Conservation (phyloP, 2,329 filamentous ascomycete genomes). For the Aspergillus aculeatus region DNA sequence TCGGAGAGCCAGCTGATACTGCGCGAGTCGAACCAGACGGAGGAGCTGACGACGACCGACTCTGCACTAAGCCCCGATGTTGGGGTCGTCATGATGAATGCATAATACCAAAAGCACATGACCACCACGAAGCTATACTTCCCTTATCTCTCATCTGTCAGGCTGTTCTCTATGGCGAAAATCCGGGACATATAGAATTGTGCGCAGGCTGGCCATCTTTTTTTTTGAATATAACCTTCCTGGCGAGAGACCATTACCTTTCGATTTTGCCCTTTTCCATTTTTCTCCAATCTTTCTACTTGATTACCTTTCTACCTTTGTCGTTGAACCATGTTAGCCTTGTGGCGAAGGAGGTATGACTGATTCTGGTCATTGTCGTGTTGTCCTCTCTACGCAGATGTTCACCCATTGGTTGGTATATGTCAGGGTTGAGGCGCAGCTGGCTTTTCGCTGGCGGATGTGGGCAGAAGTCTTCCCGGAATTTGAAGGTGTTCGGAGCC, state of each 20-base stretch:
- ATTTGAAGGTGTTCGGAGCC: neutral
- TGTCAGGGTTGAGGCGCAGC: neutral
- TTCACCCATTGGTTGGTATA: neutral
- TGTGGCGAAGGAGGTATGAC: neutral
- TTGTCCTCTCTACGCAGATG: neutral
- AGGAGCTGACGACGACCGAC: constrained; percentile 23
- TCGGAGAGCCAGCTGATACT: constrained; percentile 34
- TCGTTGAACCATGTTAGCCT: neutral
- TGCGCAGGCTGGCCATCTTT: constrained; percentile 18
- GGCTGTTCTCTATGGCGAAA: constrained; percentile 15
- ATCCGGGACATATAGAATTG: constrained; percentile 20
- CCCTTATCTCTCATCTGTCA: neutral
- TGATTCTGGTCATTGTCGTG: neutral
- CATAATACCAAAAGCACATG: constrained; percentile 20
- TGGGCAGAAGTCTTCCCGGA: neutral
- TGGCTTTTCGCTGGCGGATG: neutral
- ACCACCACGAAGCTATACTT: constrained; percentile 1
- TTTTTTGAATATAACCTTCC: constrained; percentile 18
- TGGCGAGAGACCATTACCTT: constrained; percentile 4
- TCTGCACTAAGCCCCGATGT: constrained; percentile 27
- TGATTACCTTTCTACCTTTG: neutral
- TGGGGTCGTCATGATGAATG: constrained; percentile 35
- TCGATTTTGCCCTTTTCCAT: too few species aligned
- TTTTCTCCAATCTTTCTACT: neutral
- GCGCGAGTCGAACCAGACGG: constrained; percentile 25